Evolutionary conservation across 1,139 yeast species (phyloP).

Genomic region (Scheffersomyces quercinus): DNA sequence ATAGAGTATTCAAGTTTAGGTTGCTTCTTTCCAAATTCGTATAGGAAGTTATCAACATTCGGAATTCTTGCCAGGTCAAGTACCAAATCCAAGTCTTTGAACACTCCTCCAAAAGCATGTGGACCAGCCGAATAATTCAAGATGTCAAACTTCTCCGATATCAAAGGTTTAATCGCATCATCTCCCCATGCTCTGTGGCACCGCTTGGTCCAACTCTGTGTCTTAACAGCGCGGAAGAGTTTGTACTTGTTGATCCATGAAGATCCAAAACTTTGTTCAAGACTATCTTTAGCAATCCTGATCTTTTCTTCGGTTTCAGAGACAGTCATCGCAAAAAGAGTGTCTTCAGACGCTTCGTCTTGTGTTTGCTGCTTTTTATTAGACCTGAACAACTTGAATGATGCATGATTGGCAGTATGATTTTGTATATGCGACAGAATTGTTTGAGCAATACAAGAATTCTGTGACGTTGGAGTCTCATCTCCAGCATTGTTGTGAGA

Average conservation of each 20-base stretch:
- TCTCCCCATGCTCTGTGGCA: constrained; percentile 35
- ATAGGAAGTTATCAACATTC: constrained; percentile 39
- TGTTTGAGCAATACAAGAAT: too few relatives aligned
- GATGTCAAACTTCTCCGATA: constrained; percentile 37
- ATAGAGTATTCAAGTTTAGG: constrained; percentile 44
- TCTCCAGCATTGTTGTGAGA: constrained; percentile 1
- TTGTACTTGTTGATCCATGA: constrained; percentile 64
- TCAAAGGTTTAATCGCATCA: constrained; percentile 30
- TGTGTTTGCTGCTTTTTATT: background rate
- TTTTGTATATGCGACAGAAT: background rate
- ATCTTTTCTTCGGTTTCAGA: constrained; percentile 32
- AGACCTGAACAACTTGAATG: background rate
- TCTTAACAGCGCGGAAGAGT: constrained; percentile 26
- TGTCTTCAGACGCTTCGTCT: background rate
- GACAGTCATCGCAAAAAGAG: constrained; percentile 7
- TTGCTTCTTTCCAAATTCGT: constrained; percentile 40
- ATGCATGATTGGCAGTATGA: background rate
- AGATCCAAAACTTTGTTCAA: constrained; percentile 52
- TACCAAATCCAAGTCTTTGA: constrained; percentile 32
- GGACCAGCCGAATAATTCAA: constrained; percentile 39
- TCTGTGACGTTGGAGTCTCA: too few relatives aligned
- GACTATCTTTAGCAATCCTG: constrained; percentile 32
- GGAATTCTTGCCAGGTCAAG: constrained; percentile 29
- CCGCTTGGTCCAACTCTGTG: constrained; percentile 27
- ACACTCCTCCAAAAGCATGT: constrained; percentile 31